Evolutionary conservation across 2,329 filamentous ascomycete genomes (phyloP).

Genomic region (Dactylella cylindrospora): DNA sequence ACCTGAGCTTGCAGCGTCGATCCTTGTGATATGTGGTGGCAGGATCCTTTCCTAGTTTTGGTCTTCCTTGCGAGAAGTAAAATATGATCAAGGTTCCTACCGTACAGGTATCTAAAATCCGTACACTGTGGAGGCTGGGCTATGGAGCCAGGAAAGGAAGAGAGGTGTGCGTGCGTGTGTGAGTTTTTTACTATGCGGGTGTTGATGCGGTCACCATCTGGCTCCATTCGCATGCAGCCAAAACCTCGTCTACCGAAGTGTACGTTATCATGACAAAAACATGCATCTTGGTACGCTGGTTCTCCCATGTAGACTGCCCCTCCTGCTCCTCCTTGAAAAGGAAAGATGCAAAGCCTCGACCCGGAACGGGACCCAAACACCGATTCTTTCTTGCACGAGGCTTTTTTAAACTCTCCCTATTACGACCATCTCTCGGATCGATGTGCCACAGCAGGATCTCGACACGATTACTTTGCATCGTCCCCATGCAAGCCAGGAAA

Average conservation of each 20-base stretch:
- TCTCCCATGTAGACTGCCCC: constrained; percentile 16
- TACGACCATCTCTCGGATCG: constrained; percentile 27
- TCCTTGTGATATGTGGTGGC: constrained; percentile 19
- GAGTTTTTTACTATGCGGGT: too few relatives aligned
- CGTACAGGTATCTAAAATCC: too few relatives aligned
- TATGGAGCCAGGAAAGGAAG: too few relatives aligned
- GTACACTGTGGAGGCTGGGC: too few relatives aligned
- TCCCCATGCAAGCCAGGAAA: constrained; percentile 35
- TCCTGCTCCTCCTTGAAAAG: constrained; percentile 26
- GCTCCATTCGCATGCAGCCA: constrained; percentile 10
- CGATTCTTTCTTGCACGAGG: constrained; percentile 7
- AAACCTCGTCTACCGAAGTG: constrained; percentile 12
- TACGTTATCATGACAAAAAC: constrained; percentile 40
- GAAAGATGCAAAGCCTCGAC: constrained; percentile 16
- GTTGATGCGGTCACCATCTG: too few relatives aligned
- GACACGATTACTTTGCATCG: constrained; percentile 36
- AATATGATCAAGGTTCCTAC: too few relatives aligned
- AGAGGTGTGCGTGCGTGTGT: background rate
- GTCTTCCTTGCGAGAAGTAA: constrained; percentile 1
- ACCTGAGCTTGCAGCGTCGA: constrained; percentile 27
- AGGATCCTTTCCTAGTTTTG: constrained; percentile 13
- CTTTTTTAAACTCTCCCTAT: constrained; percentile 15
- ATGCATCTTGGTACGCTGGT: constrained; percentile 24
- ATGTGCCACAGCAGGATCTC: constrained; percentile 31
- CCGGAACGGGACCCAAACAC: too few relatives aligned